Evolutionary conservation across 139 green algal species (phyloP).

Genomic region (Volvox reticuliferus): DNA sequence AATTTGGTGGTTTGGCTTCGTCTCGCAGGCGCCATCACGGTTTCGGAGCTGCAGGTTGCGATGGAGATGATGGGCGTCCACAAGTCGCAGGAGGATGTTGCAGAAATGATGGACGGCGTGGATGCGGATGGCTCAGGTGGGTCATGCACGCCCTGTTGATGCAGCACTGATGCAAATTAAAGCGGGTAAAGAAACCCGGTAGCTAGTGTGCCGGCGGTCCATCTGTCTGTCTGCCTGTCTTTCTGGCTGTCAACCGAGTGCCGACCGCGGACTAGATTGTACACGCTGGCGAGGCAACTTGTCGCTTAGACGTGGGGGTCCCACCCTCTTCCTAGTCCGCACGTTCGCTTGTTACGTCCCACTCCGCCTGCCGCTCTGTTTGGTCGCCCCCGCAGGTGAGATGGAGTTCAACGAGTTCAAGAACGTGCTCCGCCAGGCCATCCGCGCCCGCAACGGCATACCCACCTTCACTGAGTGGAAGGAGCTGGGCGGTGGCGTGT

Average conservation of each 20-base stretch:
- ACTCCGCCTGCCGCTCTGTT: too few species aligned
- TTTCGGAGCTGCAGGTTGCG: slow-evolving; percentile 61
- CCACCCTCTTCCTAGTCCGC: too few species aligned
- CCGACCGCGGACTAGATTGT: too few species aligned
- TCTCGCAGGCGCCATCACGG: slow-evolving; percentile 61
- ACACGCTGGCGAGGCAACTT: too few species aligned
- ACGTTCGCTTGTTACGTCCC: too few species aligned
- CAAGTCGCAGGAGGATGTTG: slow-evolving; percentile 55
- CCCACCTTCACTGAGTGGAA: not conserved
- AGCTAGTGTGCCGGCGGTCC: too few species aligned
- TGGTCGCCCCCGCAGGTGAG: slow-evolving; percentile 41
- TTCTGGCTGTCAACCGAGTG: too few species aligned
- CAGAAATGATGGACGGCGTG: slow-evolving; percentile 67
- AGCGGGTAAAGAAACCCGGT: too few species aligned
- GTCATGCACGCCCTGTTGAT: not conserved
- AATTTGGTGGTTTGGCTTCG: too few species aligned
- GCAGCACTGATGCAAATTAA: too few species aligned
- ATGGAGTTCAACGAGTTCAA: slow-evolving; percentile 66
- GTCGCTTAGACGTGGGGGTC: too few species aligned
- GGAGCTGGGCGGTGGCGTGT: slow-evolving; percentile 1
- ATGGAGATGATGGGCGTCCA: slow-evolving; percentile 63
- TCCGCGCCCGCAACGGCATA: not conserved
- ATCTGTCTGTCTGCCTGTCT: too few species aligned
- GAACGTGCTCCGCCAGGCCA: slow-evolving; percentile 44
- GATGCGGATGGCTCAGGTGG: slow-evolving; percentile 63